Evolutionary conservation across 148 eudicot genomes (phyloP).

Genomic region (Rhododendron mucronatum): DNA sequence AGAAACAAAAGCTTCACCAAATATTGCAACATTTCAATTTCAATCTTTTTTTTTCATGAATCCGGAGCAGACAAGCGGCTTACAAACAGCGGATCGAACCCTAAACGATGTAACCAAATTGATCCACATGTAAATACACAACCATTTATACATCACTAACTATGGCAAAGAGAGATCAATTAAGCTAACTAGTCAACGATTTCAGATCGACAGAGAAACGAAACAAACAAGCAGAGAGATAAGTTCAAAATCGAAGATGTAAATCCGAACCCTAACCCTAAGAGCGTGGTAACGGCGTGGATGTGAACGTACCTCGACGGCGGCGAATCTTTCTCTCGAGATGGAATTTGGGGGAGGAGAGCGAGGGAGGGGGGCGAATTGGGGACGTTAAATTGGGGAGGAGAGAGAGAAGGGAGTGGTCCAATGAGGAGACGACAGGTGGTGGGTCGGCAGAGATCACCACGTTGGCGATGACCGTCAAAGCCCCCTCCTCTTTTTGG

Average conservation of each 20-base stretch:
- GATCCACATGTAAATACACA: not conserved
- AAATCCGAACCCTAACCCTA: not conserved
- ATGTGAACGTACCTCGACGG: not conserved
- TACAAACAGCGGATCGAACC: not conserved
- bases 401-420: not conserved
- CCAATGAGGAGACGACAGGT: constrained; percentile 6
- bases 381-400: not conserved
- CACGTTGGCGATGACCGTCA: constrained; percentile 12
- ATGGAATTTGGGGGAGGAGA: not conserved
- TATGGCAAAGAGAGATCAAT: not conserved
- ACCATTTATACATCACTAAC: not conserved
- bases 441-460: constrained; percentile 8
- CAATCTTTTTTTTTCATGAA: not conserved
- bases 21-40: not conserved
- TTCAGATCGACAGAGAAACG: not conserved
- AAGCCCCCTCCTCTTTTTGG: not conserved
- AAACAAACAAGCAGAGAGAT: not conserved
- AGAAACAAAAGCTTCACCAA: not conserved
- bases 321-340: not conserved
- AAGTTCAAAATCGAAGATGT: not conserved
- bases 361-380: not conserved
- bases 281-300: not conserved
- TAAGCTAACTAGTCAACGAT: not conserved
- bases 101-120: not conserved
- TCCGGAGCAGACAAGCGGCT: not conserved